These are phyloP conservation scores for Ophiostoma tasmaniense DNA, from an alignment of 2,329 filamentous ascomycete species.

Conservation along the genomic window DNA sequence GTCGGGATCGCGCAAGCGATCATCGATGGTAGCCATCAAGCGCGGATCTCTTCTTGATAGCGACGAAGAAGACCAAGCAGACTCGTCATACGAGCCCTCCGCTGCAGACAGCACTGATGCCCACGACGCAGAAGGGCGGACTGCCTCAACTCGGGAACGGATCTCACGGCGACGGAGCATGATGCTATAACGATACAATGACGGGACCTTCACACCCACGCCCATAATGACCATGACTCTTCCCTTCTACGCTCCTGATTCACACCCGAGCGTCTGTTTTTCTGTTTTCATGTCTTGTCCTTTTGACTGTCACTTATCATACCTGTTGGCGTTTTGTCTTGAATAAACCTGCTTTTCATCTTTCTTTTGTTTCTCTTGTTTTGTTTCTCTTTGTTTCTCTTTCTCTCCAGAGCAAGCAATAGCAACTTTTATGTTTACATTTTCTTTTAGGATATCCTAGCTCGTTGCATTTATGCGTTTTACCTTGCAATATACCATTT, in stretches of 20 bases:
- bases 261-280: background rate
- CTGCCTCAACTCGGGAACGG: constrained; percentile 25
- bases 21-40: constrained; percentile 35
- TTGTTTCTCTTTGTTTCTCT: background rate
- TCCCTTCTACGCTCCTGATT: constrained; percentile 8
- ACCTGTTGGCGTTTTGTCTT: background rate
- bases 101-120: constrained; percentile 19
- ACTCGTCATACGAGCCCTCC: constrained; percentile 23
- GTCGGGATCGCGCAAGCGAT: constrained; percentile 31
- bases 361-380: background rate
- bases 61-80: constrained; percentile 29
- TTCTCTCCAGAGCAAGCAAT: constrained; percentile 1
- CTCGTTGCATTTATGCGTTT: background rate
- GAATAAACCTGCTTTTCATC: background rate
- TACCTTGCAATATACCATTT: background rate
- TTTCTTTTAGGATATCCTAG: constrained; percentile 21
- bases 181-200: constrained; percentile 41
- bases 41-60: constrained; percentile 27
- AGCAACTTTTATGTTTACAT: constrained; percentile 16
- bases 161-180: constrained; percentile 46
- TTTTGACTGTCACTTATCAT: background rate
- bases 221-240: constrained; percentile 10
- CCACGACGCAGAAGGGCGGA: constrained; percentile 19
- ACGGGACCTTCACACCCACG: background rate
- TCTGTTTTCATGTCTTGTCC: background rate